Conservation (phyloP, 805 yeast species). For the Pichia californica region DNA sequence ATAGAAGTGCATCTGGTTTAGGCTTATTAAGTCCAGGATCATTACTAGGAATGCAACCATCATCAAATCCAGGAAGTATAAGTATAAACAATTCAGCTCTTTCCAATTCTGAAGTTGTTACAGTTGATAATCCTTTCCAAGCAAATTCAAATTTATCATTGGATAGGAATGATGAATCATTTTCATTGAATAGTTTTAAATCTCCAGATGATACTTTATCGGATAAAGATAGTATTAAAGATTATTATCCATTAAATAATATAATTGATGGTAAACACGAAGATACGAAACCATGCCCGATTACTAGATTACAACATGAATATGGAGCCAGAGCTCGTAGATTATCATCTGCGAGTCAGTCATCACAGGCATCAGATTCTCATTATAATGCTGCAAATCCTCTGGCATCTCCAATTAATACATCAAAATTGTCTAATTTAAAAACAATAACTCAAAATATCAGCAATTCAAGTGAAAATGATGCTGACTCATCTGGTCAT, state of each 20-base stretch:
- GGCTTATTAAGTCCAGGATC: constrained; percentile 3
- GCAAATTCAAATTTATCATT: constrained; percentile 14
- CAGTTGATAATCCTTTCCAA: constrained; percentile 17
- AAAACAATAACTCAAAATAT: background rate
- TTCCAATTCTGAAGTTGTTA: background rate
- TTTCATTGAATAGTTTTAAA: constrained; percentile 17
- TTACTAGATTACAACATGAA: constrained; percentile 13
- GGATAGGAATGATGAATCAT: constrained; percentile 19
- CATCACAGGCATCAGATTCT: constrained; percentile 29
- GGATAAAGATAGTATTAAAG: background rate
- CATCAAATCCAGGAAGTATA: constrained; percentile 10
- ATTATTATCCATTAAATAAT: constrained; percentile 7
- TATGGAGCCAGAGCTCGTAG: constrained; percentile 16
- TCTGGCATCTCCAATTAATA: constrained; percentile 28
- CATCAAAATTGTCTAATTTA: constrained; percentile 26
- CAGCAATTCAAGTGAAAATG: background rate
- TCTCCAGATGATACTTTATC: background rate
- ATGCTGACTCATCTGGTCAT: constrained; percentile 2
- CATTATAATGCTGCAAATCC: background rate
- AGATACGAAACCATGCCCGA: background rate
- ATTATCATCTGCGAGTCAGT: constrained; percentile 34
- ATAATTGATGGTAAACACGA: background rate
- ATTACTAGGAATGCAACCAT: constrained; percentile 6
- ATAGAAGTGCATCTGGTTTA: constrained; percentile 3
- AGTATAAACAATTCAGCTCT: constrained; percentile 1